A percentile compares a stretch with the other conserved stretches of the same genome.
These are phyloP conservation scores for Lactarius sanguifluus DNA, from an alignment of 768 basidiomycete species.

Conservation along the genomic window DNA sequence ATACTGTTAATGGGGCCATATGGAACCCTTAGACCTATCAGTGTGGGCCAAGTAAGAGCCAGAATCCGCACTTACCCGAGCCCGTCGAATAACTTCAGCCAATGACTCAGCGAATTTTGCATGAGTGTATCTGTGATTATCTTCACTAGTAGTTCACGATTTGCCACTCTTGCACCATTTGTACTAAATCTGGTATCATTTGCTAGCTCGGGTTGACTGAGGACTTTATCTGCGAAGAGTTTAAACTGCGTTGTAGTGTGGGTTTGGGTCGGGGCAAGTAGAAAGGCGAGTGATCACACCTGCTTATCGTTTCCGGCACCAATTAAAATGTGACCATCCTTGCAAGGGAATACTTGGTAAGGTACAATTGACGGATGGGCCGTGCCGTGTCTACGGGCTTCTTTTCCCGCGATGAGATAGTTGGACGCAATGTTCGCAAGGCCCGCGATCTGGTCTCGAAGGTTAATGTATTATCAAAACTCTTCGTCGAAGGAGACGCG, in stretches of 20 bases:
- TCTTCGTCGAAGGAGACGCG: slow-evolving; percentile 35
- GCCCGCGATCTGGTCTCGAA: slow-evolving; percentile 68
- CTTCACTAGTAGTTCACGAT: slow-evolving; percentile 66
- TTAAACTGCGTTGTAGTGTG: slow-evolving; percentile 55
- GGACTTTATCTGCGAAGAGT: slow-evolving; percentile 60
- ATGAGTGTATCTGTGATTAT: slow-evolving; percentile 64
- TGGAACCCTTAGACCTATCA: slow-evolving; percentile 55
- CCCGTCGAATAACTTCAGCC: slow-evolving; percentile 75
- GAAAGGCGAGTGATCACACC: slow-evolving; percentile 40
- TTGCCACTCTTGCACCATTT: slow-evolving; percentile 73
- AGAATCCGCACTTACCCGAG: slow-evolving; percentile 57
- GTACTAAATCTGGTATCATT: slow-evolving; percentile 64
- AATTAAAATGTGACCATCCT: slow-evolving; percentile 89
- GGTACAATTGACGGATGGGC: slow-evolving; percentile 93
- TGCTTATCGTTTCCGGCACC: slow-evolving; percentile 90
- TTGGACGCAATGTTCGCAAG: slow-evolving; percentile 92
- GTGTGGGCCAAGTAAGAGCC: not conserved
- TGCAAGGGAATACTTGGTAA: slow-evolving; percentile 87
- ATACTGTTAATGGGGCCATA: slow-evolving; percentile 94
- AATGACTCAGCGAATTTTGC: slow-evolving; percentile 60
- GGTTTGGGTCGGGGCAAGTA: not conserved
- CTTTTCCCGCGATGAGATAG: slow-evolving; percentile 82
- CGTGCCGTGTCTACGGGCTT: slow-evolving; percentile 87
- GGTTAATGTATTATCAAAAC: not conserved
- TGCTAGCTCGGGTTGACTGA: slow-evolving; percentile 59